Percentiles rank a stretch among this genome's conserved stretches.
Evolutionary conservation across 2,329 filamentous ascomycete genomes (phyloP).

Genomic region (Lasiodiplodia sp.): DNA sequence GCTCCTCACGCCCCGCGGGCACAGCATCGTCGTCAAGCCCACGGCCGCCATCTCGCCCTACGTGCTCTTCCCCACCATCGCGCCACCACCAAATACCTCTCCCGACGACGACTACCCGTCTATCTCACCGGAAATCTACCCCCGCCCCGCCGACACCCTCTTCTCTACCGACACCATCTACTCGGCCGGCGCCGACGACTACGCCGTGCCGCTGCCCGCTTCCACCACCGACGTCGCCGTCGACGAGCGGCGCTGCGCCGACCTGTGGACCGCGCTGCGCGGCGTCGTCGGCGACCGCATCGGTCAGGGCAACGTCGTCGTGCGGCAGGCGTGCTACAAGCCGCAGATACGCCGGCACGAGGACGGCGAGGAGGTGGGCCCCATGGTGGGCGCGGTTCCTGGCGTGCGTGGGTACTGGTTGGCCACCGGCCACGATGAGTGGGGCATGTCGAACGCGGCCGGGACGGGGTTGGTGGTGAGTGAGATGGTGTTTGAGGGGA

Average conservation of each 20-base stretch:
- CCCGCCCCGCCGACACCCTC: background rate
- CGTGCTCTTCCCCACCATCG: conserved; percentile 1
- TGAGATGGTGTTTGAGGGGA: conserved; percentile 28
- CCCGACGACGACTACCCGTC: background rate
- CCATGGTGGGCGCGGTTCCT: conserved; percentile 8
- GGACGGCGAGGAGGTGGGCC: conserved; percentile 19
- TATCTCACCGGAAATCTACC: background rate
- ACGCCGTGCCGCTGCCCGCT: background rate
- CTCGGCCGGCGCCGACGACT: background rate
- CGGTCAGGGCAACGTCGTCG: background rate
- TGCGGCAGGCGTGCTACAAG: conserved; percentile 16
- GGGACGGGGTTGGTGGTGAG: conserved; percentile 27
- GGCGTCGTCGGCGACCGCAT: background rate
- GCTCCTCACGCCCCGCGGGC: conserved; percentile 25
- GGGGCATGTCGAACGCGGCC: conserved; percentile 26
- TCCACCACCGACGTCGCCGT: background rate
- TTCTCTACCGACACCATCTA: background rate
- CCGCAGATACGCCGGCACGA: conserved; percentile 24
- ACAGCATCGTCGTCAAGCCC: conserved; percentile 28
- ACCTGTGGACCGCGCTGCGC: background rate
- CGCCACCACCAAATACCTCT: background rate
- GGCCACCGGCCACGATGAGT: conserved; percentile 29
- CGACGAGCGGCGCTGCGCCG: background rate
- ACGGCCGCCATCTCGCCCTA: conserved; percentile 35
- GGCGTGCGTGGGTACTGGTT: background rate